Evolutionary conservation across 2,329 filamentous ascomycete genomes (phyloP).

Genomic region (Decorospora gaudefroyi): DNA sequence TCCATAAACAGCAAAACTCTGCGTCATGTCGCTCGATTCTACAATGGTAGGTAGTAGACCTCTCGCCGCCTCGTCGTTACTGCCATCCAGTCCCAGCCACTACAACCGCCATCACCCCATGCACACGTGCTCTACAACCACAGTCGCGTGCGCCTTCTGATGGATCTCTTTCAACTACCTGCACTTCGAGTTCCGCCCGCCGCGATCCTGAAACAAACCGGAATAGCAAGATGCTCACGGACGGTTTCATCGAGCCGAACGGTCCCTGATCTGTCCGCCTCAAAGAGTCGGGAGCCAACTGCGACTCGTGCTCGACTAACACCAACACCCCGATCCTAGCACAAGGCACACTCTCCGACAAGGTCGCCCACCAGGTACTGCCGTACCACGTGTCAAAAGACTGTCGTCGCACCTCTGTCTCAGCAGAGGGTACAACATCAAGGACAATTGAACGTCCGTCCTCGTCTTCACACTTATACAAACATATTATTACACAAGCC

Average conservation of each 20-base stretch:
- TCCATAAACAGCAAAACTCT: too few relatives aligned
- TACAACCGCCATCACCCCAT: too few relatives aligned
- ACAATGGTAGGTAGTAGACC: slow-evolving; percentile 1
- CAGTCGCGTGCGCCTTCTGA: too few relatives aligned
- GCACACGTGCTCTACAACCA: too few relatives aligned
- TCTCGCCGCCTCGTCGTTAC: too few relatives aligned
- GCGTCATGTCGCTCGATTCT: too few relatives aligned
- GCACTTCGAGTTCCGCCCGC: slow-evolving; percentile 16
- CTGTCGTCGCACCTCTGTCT: slow-evolving; percentile 15
- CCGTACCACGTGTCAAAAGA: slow-evolving; percentile 5
- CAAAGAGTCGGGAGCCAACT: slow-evolving; percentile 11
- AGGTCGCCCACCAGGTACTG: slow-evolving; percentile 2
- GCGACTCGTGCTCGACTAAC: slow-evolving; percentile 12
- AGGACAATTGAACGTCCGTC: slow-evolving; percentile 1
- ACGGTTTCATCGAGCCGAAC: slow-evolving; percentile 32
- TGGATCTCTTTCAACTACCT: too few relatives aligned
- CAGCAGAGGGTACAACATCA: slow-evolving; percentile 5
- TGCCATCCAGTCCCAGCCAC: too few relatives aligned
- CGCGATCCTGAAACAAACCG: slow-evolving; percentile 27
- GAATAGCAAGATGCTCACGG: slow-evolving; percentile 23
- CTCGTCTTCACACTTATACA: slow-evolving; percentile 1
- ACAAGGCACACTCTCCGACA: slow-evolving; percentile 11
- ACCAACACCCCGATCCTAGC: slow-evolving; percentile 2
- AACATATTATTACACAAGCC: not conserved
- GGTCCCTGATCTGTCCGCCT: slow-evolving; percentile 20